Evolutionary conservation across 2,329 filamentous ascomycete genomes (phyloP).

Genomic region (Botrytis medusae): DNA sequence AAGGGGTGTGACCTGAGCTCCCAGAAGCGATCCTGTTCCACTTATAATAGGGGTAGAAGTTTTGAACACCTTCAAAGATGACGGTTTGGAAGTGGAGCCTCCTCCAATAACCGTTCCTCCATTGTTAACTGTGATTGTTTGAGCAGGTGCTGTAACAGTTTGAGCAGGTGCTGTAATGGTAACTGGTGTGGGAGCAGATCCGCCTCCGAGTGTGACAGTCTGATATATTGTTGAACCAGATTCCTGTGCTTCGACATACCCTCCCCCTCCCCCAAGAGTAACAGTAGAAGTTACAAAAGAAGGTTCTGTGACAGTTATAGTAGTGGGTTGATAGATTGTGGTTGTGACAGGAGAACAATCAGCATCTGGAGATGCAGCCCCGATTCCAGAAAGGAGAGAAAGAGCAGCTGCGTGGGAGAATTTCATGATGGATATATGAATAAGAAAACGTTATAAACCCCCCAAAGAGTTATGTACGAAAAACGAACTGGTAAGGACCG

Average conservation of each 20-base stretch:
- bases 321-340: slow-evolving; percentile 18
- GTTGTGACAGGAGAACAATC: slow-evolving; percentile 14
- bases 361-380: slow-evolving; percentile 12
- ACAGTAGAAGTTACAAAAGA: slow-evolving; percentile 1
- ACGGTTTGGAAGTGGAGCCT: not conserved
- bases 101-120: not conserved
- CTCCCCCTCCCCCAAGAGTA: slow-evolving; percentile 1
- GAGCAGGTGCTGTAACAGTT: not conserved
- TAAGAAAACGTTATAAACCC: not conserved
- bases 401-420: slow-evolving; percentile 14
- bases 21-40: slow-evolving; percentile 11
- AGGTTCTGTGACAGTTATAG: slow-evolving; percentile 3
- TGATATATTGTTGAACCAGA: slow-evolving; percentile 6
- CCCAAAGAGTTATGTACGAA: not conserved
- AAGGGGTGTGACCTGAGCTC: slow-evolving; percentile 4
- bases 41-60: slow-evolving; percentile 13
- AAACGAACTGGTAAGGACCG: slow-evolving; percentile 14
- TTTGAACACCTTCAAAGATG: slow-evolving; percentile 12
- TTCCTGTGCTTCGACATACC: not conserved
- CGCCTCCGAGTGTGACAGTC: not conserved
- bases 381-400: slow-evolving; percentile 7
- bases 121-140: slow-evolving; percentile 8
- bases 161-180: slow-evolving; percentile 10
- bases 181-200: not conserved
- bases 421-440: slow-evolving; percentile 9